Base-by-base conservation (phyloP, 495 filamentous ascomycete species). In the Penicillium lagena region DNA sequence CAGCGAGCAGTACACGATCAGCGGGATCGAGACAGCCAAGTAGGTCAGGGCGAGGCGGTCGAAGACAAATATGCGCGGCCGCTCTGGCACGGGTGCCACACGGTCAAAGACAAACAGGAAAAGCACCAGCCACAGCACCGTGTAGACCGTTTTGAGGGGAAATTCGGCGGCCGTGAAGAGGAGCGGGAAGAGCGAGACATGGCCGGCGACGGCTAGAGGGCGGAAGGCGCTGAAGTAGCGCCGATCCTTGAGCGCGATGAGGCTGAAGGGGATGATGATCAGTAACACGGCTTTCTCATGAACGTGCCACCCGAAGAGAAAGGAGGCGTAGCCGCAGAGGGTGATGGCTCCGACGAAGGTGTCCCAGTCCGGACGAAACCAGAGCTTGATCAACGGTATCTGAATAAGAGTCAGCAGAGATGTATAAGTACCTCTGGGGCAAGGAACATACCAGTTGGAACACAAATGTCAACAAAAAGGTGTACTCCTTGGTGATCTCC, bases 231-330 rank as follows among this genome's bases (percentile, higher is more conserved):
- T 83, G 40, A 96, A 83, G 57, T 95, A 89, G 22, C 93, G 83
- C 11, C 93, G 80, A 63, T 97, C 91, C 62, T 85, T 89, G 37
- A 98, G 80, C 4, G 93, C 91, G 44, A 98, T 85, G 45, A 98
- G 77, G 54, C 85, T 91, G 74, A 98, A 97, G 0, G 93, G 93
- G 44, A 97, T 86, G 54, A 98, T 87, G 54, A 97, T 85, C 39
- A 96, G 76, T 11, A 98, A 81, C 29, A 98, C 87, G 7, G 93
- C 93, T 58, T 98, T 98, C 55, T 98, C 93, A 54, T 98, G 93
- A 13, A 98, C 93, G 57, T 98, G 93, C 93, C 93, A 98, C 40
- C 93, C 91, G 47, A 97, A 96, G 14, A 98, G 76, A 69, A 98
- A 98, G 0, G 93, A 96, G 0, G 90, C 87, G 53, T 95, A 98